Base-by-base conservation (phyloP, 1,284 basidiomycete species). In the Malassezia psittaci region DNA sequence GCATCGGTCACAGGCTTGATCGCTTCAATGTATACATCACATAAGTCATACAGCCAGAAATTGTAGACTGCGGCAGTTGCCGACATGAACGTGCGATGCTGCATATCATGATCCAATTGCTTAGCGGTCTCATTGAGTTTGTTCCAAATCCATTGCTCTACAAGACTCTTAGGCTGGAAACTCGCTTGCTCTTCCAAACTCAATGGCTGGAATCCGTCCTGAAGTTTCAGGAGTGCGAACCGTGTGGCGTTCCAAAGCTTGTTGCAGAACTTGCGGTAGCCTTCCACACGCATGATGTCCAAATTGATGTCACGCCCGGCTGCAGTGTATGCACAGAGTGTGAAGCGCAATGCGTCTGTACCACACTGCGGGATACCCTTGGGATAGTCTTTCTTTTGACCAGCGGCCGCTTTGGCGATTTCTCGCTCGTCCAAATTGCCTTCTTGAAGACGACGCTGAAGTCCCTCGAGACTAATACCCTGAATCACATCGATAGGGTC, bases 231-330 rank as follows among this genome's bases (percentile, higher is more conserved):
- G 33, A 74, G 63, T 21, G 90, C 93, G 69, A 99, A 98, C 76
- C 93, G 93, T 56, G 91, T 98, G 1, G 94, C 94, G 75, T 99
- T 98, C 83, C 94, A 98, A 32, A 99, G 85, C 80, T 98, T 98
- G 80, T 99, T 98, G 80, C 94, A 98, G 81, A 96, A 76, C 69
- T 98, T 98, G 76, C 94, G 84, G 78, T 98, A 98, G 6, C 93
- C 93, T 78, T 98, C 93, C n/a, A 98, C 90, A 60, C 90, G 85
- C 61, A 88, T 77, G 68, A 98, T 91, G 76, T 98, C 91, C 61
- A 98, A 65, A 59, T 72, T 72, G 57, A 74, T 69, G 52, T 74
- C 71, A 13, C 71, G 64, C 11, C 69, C 89, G 39, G 85, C 86
- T 7, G 78, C 77, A 7, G 88, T 90, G 78, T 96, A 96, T 47